These are phyloP conservation scores for Entonaema liquescens DNA, from an alignment of 495 filamentous ascomycete genomes.

Conservation along the genomic window DNA sequence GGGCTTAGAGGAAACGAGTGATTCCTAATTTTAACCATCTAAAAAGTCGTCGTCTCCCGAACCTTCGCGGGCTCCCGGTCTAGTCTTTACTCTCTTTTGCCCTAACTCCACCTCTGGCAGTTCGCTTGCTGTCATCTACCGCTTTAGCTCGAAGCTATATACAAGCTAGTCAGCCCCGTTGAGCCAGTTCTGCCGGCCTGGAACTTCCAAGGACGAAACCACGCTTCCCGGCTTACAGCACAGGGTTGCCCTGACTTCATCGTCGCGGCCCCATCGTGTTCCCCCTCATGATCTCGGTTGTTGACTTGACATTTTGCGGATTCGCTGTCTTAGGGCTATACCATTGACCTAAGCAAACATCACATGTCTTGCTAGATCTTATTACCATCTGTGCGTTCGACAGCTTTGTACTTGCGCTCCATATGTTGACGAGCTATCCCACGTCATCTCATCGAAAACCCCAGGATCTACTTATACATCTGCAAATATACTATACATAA, in stretches of 20 bases:
- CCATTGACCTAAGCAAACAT: slow-evolving; percentile 1
- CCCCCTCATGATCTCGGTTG: slow-evolving; percentile 30
- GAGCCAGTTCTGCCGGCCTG: slow-evolving; percentile 19
- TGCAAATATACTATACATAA: slow-evolving; percentile 23
- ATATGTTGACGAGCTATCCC: slow-evolving; percentile 10
- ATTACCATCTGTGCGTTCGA: slow-evolving; percentile 18
- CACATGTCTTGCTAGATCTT: slow-evolving; percentile 12
- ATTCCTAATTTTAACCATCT: slow-evolving; percentile 34
- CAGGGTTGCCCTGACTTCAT: slow-evolving; percentile 40
- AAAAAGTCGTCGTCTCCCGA: slow-evolving; percentile 24
- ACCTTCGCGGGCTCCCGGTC: slow-evolving; percentile 19
- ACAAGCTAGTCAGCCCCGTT: slow-evolving; percentile 24
- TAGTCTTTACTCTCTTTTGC: slow-evolving; percentile 29
- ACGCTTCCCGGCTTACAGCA: slow-evolving; percentile 9
- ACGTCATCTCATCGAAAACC: slow-evolving; percentile 3
- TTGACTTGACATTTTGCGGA: slow-evolving; percentile 17
- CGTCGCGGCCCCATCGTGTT: slow-evolving; percentile 13
- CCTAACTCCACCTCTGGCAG: slow-evolving; percentile 27
- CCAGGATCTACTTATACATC: background rate
- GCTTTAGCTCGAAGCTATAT: slow-evolving; percentile 24
- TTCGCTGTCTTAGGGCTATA: slow-evolving; percentile 9
- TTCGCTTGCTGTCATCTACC: background rate
- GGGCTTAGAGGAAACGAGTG: slow-evolving; percentile 23
- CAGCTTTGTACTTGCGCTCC: slow-evolving; percentile 2
- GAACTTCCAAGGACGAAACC: slow-evolving; percentile 22